phyloP scores from a whole-genome alignment of 345 rosid genomes.

The Stellera chamaejasme region DNA sequence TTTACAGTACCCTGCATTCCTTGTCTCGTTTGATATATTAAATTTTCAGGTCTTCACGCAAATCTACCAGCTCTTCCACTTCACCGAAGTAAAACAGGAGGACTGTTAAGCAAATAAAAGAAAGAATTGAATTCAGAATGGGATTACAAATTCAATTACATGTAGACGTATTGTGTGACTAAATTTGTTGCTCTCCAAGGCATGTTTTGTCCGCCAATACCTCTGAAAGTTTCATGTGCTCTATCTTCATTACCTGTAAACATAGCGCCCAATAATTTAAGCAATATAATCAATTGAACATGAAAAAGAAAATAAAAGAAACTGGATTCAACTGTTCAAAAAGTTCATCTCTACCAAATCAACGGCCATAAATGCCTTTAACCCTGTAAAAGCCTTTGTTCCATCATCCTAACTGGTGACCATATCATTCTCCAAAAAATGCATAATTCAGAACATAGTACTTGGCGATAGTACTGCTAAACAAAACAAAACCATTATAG shows the following conservation, averaged over 20 bases:
- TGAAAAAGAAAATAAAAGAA: too few relatives aligned
- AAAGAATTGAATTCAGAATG: not conserved
- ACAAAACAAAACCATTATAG: too few relatives aligned
- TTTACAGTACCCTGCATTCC: conserved; percentile 69
- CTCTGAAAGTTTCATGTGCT: conserved; percentile 67
- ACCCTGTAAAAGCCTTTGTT: too few relatives aligned
- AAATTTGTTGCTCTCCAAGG: conserved; percentile 37
- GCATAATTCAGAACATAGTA: too few relatives aligned
- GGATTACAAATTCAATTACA: conserved; percentile 28
- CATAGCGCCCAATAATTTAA: too few relatives aligned
- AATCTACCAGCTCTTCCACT: conserved; percentile 59
- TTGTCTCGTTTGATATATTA: conserved; percentile 57
- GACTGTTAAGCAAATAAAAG: not conserved
- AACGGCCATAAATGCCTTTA: too few relatives aligned
- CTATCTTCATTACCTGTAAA: conserved; percentile 75
- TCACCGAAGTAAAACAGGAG: conserved; percentile 12
- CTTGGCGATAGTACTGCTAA: too few relatives aligned
- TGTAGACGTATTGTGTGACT: conserved; percentile 38
- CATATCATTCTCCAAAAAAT: too few relatives aligned
- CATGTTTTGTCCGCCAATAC: conserved; percentile 45
- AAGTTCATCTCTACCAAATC: too few relatives aligned
- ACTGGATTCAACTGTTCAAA: too few relatives aligned
- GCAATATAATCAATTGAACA: too few relatives aligned
- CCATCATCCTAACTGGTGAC: too few relatives aligned
- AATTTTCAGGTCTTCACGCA: conserved; percentile 54